These are phyloP conservation scores for Udeniomyces megalosporus DNA, from an alignment of 768 basidiomycete genomes.

Conservation along the genomic window DNA sequence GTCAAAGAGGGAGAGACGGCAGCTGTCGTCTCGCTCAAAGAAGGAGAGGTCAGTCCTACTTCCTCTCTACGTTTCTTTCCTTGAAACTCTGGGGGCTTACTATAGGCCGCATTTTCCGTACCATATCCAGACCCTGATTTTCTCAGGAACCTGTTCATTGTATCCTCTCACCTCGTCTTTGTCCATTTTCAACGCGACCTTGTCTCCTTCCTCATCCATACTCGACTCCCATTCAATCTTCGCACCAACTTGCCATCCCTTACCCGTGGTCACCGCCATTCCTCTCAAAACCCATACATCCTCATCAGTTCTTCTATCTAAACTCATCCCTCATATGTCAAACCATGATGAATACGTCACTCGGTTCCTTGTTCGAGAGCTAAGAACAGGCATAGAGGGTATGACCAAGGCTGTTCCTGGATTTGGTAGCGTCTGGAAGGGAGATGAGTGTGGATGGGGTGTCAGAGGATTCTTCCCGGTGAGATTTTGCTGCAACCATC, in stretches of 20 bases:
- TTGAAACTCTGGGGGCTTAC: too few species aligned
- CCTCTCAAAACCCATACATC: too few species aligned
- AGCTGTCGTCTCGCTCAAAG: slow-evolving; percentile 2
- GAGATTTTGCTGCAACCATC: too few species aligned
- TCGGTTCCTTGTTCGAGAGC: slow-evolving; percentile 9
- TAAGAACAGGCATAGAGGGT: slow-evolving; percentile 2
- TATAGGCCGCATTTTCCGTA: too few species aligned
- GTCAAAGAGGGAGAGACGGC: slow-evolving; percentile 12
- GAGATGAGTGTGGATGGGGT: slow-evolving; percentile 13
- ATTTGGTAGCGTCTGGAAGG: slow-evolving; percentile 11
- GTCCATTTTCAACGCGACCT: slow-evolving; percentile 3
- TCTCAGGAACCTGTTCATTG: slow-evolving; percentile 13
- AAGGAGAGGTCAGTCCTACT: slow-evolving; percentile 12
- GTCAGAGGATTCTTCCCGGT: slow-evolving; percentile 35
- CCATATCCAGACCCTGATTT: slow-evolving; percentile 11
- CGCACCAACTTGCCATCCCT: slow-evolving; percentile 9
- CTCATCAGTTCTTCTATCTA: not conserved
- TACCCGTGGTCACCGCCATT: slow-evolving; percentile 9
- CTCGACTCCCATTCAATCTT: not conserved
- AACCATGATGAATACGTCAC: not conserved
- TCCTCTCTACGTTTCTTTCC: not conserved
- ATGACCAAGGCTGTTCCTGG: slow-evolving; percentile 6
- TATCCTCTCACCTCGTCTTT: slow-evolving; percentile 2
- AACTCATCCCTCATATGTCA: not conserved
- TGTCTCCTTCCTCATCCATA: not conserved